Evolutionary conservation across 2,329 filamentous ascomycete species (phyloP).

Genomic region (Colletotrichum sp.): DNA sequence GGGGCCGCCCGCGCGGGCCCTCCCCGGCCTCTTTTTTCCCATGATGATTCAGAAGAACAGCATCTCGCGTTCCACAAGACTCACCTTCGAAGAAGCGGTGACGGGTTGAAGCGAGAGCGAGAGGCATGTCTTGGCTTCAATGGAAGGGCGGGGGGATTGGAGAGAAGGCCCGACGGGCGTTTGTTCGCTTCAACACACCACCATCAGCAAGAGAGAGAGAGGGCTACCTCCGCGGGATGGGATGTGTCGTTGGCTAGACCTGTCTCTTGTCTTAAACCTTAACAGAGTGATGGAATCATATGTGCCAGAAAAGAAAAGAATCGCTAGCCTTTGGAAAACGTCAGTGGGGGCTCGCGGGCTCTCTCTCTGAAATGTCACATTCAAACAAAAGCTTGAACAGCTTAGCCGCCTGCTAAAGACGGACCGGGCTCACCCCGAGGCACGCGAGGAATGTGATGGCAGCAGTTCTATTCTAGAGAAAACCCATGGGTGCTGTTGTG

Average conservation of each 20-base stretch:
- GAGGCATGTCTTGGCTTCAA: neutral
- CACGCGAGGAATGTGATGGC: neutral
- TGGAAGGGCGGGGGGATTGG: neutral
- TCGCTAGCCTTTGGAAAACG: neutral
- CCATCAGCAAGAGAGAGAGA: neutral
- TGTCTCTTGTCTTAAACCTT: neutral
- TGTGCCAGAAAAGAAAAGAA: neutral
- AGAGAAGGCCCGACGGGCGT: neutral
- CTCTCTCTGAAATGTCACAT: neutral
- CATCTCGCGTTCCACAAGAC: neutral
- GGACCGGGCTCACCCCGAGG: neutral
- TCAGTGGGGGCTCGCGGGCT: neutral
- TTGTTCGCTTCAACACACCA: neutral
- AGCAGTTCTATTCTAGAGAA: constrained; percentile 3
- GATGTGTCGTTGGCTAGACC: neutral
- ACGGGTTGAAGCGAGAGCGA: neutral
- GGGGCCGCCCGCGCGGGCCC: no score
- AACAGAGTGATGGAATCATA: neutral
- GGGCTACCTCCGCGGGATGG: neutral
- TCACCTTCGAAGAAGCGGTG: neutral
- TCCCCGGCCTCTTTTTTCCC: neutral
- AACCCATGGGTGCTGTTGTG: neutral
- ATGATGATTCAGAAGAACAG: neutral
- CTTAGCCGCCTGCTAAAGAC: neutral
- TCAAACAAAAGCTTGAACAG: neutral